Evolutionary conservation across 2,329 filamentous ascomycete species (phyloP).

Genomic region (Aspergillus sp.): DNA sequence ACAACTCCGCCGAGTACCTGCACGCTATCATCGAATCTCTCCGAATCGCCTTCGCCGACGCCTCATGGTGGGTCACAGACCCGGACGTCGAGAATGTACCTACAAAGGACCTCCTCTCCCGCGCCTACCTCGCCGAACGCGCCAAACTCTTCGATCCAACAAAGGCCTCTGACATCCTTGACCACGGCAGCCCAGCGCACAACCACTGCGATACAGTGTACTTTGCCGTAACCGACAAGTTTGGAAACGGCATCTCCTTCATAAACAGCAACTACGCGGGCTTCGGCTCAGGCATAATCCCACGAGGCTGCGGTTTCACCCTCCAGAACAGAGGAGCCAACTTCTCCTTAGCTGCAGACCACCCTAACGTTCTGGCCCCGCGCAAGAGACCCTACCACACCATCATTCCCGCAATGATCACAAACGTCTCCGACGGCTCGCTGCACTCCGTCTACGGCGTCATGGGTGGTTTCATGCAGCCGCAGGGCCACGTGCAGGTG

Average conservation of each 20-base stretch:
- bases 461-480: constrained; percentile 99
- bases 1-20: constrained; percentile 80
- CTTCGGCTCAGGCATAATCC: constrained; percentile 84
- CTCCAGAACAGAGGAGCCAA: constrained; percentile 92
- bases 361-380: constrained; percentile 81
- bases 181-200: constrained; percentile 82
- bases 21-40: constrained; percentile 88
- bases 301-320: constrained; percentile 84
- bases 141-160: constrained; percentile 64
- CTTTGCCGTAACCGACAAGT: constrained; percentile 78
- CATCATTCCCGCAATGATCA: constrained; percentile 92
- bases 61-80: constrained; percentile 86
- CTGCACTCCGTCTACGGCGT: constrained; percentile 90
- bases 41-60: constrained; percentile 88
- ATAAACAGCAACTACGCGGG: constrained; percentile 95
- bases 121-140: constrained; percentile 74
- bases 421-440: constrained; percentile 72
- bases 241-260: constrained; percentile 91
- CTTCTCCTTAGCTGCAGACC: constrained; percentile 70
- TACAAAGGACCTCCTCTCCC: constrained; percentile 68
- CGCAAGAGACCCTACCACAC: constrained; percentile 94
- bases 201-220: constrained; percentile 92
- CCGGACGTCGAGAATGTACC: constrained; percentile 75
- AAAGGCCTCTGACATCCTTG: constrained; percentile 56
- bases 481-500: constrained; percentile 93